Evolutionary conservation across 139 green algal species (phyloP), one percentile per base, ranked within the genome.

Genomic region (Haematococcus sp.): DNA sequence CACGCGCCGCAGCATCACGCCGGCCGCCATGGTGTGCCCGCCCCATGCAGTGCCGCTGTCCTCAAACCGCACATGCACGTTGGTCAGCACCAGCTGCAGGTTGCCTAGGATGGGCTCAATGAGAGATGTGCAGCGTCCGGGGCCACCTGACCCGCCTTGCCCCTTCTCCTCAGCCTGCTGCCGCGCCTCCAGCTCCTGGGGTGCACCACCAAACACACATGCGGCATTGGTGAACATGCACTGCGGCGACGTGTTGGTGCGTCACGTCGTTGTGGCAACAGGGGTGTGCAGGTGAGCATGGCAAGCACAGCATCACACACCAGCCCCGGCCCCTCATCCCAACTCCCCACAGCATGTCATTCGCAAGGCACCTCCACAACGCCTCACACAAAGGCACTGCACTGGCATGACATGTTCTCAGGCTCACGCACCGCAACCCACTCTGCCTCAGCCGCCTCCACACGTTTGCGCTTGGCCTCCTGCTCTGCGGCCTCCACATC

Each of bases 21-120:
- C 93, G 51, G 84, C 79, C 46, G 82, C 81, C 69, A 90, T 76
- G 11, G n/a, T 4, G 52, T 55, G 54, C 9, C 68, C 68, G 23
- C 30, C 2, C 68, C 54, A 65, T 1, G 54, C 68, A 28, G n/a
- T 19, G 7, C 22, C 31, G 55, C 35, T 56, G 58, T 81, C 74
- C 74, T 81, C 79, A 32, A 76, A 96, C 33, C 93, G 83, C 9
- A 99, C 82, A 77, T 99, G 95, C 32, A 98, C 76, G 73, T 98
- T 98, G 63, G 80, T 95, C 66, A 99, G 92, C n/a, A 68, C 68
- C 32, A 93, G 70, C 79, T 90, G 78, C 77, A 82, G 80, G 76
- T 92, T 92, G 55, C 78, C 86, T 30, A 97, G 79, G 20, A 97
- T 87, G 0, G 91, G 94, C 77, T 95, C 85, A 23, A 95, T 90